These are phyloP conservation scores for Neurospora sp. DNA, from an alignment of 495 filamentous ascomycete genomes.

Conservation along the genomic window DNA sequence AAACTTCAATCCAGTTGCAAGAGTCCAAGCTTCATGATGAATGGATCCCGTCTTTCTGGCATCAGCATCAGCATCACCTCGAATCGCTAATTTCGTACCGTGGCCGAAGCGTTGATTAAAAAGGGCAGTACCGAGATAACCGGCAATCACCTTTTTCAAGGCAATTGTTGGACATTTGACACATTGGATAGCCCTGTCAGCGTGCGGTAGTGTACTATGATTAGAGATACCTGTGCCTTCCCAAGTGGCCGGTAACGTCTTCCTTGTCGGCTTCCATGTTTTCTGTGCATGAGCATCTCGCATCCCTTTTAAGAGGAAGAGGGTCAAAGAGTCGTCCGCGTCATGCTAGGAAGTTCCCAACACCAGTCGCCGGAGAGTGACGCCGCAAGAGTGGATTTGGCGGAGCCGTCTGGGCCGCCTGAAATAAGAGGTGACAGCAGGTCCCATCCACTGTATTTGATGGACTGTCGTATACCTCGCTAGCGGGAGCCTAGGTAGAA, in stretches of 20 bases:
- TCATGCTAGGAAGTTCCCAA: background rate
- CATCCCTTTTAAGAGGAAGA: background rate
- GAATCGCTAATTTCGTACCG: background rate
- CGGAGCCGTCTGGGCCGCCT: background rate
- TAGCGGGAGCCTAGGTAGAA: background rate
- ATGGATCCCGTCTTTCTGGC: background rate
- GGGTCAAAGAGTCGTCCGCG: background rate
- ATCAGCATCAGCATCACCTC: background rate
- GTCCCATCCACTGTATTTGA: background rate
- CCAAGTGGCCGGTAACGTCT: background rate
- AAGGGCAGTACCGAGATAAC: background rate
- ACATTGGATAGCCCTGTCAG: background rate
- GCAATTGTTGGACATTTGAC: background rate
- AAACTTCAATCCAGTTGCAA: background rate
- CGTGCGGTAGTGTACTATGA: background rate
- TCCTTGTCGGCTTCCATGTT: background rate
- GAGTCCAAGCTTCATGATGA: background rate
- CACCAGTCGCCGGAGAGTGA: background rate
- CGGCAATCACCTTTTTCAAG: background rate
- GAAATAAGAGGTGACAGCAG: background rate
- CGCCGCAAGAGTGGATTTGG: background rate
- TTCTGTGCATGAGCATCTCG: background rate
- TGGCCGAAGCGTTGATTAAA: background rate
- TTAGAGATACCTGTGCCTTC: background rate
- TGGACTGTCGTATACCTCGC: background rate